Evolutionary conservation across 1,284 basidiomycete genomes (phyloP), one percentile per base, ranked within the genome.

Genomic region (Tremellales sp.): DNA sequence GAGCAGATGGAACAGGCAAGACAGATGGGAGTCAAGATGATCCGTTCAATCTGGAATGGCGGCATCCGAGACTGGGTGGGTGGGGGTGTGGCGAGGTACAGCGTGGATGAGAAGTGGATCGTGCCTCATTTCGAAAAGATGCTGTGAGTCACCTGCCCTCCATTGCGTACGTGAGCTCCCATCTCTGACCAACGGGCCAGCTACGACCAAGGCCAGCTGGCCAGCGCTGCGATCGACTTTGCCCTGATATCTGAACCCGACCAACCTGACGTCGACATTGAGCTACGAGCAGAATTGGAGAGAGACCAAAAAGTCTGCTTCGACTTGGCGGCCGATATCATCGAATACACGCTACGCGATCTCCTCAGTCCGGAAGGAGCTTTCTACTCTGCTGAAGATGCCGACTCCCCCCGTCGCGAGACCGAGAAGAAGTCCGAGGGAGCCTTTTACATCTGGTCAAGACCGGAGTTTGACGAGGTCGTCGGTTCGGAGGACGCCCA

Each of bases 61-160:
- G 77, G 77, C 1, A 75, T 79, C n/a, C 62, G 72, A n/a, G 77
- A 79, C 52, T 73, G 74, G 48, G 71, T 78, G 0, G 77, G 77
- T 0, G 70, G 69, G 13, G 77, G 77, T 2, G 68, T 79, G 35
- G 68, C 77, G 13, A 46, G 77, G 43, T 78, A 79, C 52, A 75
- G 72, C 12, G 77, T 79, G 5, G 77, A 78, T 53, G 73, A 73
- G 45, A 61, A 65, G 21, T 79, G 76, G 76, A 69, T 74, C 36
- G 73, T 78, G 2, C 77, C 77, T 4, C 77, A 78, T 56, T 78
- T 79, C 53, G 76, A 79, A 53, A 78, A 78, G 62, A 79, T 79
- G 77, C 68, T 79, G 46, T 67, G 42, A 37, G 64, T 64, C 15
- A 13, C n/a, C 15, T 33, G 29, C 29, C 24, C 4, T 17, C 5